Evolutionary conservation across 441 rosid genomes (phyloP).

Genomic region (Brassica balearica): DNA sequence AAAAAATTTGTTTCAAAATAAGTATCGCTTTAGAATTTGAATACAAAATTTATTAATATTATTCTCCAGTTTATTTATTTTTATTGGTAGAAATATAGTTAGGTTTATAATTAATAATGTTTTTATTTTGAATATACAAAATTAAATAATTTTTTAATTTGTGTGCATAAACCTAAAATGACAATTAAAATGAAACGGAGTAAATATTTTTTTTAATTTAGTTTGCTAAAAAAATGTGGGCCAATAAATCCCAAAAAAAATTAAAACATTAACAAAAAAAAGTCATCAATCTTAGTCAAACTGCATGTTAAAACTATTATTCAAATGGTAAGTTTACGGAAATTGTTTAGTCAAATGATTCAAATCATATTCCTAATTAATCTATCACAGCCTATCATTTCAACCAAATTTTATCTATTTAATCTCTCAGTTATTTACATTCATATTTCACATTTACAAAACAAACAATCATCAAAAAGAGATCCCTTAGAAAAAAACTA

Average conservation of each 20-base stretch:
- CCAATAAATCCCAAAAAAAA: not conserved
- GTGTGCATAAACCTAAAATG: no score
- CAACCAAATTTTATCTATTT: conserved; percentile 19
- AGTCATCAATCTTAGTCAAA: conserved; percentile 31
- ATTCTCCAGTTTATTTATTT: no score
- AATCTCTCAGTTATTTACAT: not conserved
- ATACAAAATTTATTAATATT: no score
- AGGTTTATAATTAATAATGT: no score
- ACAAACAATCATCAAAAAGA: conserved; percentile 19
- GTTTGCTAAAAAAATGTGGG: no score
- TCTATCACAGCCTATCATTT: not conserved
- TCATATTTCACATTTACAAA: conserved; percentile 3
- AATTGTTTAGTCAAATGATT: not conserved
- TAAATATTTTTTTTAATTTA: no score
- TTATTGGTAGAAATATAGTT: no score
- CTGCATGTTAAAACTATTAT: not conserved
- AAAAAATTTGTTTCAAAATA: no score
- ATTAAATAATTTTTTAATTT: no score
- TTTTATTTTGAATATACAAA: no score
- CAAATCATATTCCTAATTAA: not conserved
- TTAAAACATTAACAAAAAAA: conserved; percentile 7
- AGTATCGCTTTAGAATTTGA: no score
- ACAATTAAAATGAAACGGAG: no score
- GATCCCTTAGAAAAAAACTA: not conserved
- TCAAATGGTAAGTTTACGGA: conserved; percentile 31